Base-by-base conservation (phyloP, 148 eudicot species). In the Arbutus unedo region DNA sequence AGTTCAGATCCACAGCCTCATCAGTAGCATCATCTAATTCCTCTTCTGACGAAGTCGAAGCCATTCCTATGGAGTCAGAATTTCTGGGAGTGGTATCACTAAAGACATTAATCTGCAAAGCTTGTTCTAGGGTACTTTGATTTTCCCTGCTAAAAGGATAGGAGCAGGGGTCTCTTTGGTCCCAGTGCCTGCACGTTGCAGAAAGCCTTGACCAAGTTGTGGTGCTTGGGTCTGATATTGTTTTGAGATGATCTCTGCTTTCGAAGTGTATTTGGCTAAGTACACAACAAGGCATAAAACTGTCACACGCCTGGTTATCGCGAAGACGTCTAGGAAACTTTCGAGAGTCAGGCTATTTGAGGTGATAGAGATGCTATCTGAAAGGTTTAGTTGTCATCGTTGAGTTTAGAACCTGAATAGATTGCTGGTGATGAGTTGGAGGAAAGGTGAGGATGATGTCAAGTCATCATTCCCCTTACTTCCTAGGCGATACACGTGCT, bases 291-390 rank as follows among this genome's bases (percentile, higher is more conserved):
- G 80, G 82, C 84, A 84, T 0, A 53, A 50, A 10, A 49, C 68
- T 11, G 87, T 82, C 51, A 85, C 85, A 41, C 80, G 48, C 21
- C 89, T 87, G 0, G 86, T 84, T 67, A 87, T 79, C 16, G 64
- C 7, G 47, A 87, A 87, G 23, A 79, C 83, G 10, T 70, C 87
- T 79, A 43, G 16, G n/a, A 87, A 84, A 53, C 85, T 87, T 41
- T 77, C 50, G 73, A 87, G 67, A 5, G 83, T 79, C 9, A 84
- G 25, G n/a, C 80, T 79, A 60, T 54, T 31, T 31, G 38, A 31
- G 1, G 1, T 31, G 38, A 31, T n/a, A n/a, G n/a, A n/a, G n/a
- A 10, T 38, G n/a, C 75, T 54, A 4, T 15, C 18, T 2, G 62
- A 74, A 59, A 47, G 10, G n/a, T 31, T 31, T 31, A 31, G 38